Evolutionary conservation across 2,329 filamentous ascomycete genomes (phyloP).

Genomic region (Ceratocystis cacaofunesta): DNA sequence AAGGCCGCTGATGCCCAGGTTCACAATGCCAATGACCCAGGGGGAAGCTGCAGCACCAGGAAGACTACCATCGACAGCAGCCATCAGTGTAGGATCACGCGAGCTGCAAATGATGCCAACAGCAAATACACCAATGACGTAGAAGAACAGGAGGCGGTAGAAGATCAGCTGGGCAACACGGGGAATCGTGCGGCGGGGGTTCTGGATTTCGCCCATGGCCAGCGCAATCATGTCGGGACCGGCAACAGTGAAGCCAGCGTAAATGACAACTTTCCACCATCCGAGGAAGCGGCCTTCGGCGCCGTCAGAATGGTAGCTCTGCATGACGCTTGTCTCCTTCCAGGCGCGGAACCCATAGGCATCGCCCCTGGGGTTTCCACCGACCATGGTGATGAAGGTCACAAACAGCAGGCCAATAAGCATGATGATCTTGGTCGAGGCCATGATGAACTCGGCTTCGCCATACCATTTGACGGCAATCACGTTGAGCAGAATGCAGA

Average conservation of each 20-base stretch:
- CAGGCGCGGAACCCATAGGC: constrained; percentile 51
- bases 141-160: constrained; percentile 56
- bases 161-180: constrained; percentile 59
- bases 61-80: constrained; percentile 30
- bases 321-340: constrained; percentile 25
- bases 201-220: constrained; percentile 43
- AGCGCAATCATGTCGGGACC: constrained; percentile 52
- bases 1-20: constrained; percentile 42
- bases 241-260: constrained; percentile 52
- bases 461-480: constrained; percentile 31
- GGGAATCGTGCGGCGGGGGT: constrained; percentile 50
- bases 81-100: constrained; percentile 34
- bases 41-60: constrained; percentile 44
- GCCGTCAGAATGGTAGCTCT: constrained; percentile 28
- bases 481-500: constrained; percentile 34
- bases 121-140: constrained; percentile 49
- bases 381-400: constrained; percentile 54
- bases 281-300: constrained; percentile 47
- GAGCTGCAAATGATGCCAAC: constrained; percentile 41
- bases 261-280: constrained; percentile 41
- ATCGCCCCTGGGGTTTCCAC: constrained; percentile 48
- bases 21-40: constrained; percentile 43
- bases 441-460: constrained; percentile 38
- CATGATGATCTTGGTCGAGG: constrained; percentile 37
- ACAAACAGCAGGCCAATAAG: constrained; percentile 42